phyloP scores from a whole-genome alignment of 805 yeast species.

The Candida verbasci region DNA sequence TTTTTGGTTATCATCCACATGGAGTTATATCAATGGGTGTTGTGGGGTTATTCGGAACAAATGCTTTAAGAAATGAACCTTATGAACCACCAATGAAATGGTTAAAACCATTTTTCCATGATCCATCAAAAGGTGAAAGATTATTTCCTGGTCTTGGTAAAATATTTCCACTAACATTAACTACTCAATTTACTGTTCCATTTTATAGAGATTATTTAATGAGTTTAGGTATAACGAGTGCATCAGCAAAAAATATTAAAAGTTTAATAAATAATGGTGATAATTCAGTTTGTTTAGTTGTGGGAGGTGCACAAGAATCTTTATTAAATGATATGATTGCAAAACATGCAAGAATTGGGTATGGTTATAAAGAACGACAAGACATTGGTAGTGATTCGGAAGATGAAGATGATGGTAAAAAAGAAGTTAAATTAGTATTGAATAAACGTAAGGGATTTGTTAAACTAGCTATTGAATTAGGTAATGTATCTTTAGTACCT shows the following conservation, averaged over 20 bases:
- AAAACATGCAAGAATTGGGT: slow-evolving; percentile 27
- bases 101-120: slow-evolving; percentile 40
- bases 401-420: slow-evolving; percentile 8
- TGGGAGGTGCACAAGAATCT: slow-evolving; percentile 95
- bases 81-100: slow-evolving; percentile 31
- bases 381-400: slow-evolving; percentile 9
- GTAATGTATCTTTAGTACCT: slow-evolving; percentile 80
- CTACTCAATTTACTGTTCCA: slow-evolving; percentile 80
- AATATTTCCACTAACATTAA: slow-evolving; percentile 70
- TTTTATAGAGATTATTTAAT: slow-evolving; percentile 81
- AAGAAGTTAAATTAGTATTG: slow-evolving; percentile 62
- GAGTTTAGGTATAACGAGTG: slow-evolving; percentile 80
- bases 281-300: slow-evolving; percentile 80
- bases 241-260: slow-evolving; percentile 67
- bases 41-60: slow-evolving; percentile 75
- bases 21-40: slow-evolving; percentile 93
- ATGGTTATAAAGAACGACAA: slow-evolving; percentile 22
- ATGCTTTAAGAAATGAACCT: slow-evolving; percentile 40
- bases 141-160: slow-evolving; percentile 80
- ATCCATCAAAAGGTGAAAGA: slow-evolving; percentile 65
- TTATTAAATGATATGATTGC: slow-evolving; percentile 46
- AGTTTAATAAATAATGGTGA: slow-evolving; percentile 57
- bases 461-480: slow-evolving; percentile 75
- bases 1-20: slow-evolving; percentile 94
- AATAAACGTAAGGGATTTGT: slow-evolving; percentile 84